phyloP scores from a whole-genome alignment of 306 rosid species.

The Vigna reflexopilosa region DNA sequence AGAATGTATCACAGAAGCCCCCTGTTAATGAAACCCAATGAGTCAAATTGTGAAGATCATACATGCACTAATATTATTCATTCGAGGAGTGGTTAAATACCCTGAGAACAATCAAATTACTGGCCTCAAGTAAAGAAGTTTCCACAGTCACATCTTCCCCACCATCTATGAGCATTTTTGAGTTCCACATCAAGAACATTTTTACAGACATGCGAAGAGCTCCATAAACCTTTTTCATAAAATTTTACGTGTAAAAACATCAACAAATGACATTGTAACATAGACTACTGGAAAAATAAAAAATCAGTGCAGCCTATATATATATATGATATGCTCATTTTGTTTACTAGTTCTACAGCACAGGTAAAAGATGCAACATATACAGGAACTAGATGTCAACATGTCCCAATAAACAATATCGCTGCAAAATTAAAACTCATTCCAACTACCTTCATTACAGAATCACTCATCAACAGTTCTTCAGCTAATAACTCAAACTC shows the following conservation, averaged over 20 bases:
- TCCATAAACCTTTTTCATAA: constrained; percentile 78
- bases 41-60: constrained; percentile 37
- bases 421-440: constrained; percentile 15
- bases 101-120: constrained; percentile 95
- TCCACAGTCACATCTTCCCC: constrained; percentile 85
- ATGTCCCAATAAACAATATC: constrained; percentile 28
- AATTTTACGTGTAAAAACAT: constrained; percentile 36
- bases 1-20: constrained; percentile 93
- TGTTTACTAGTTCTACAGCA: constrained; percentile 28
- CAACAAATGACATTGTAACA: constrained; percentile 1
- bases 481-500: constrained; percentile 98
- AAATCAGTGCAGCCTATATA: neutral
- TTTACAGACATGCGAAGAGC: constrained; percentile 98
- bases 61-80: constrained; percentile 43
- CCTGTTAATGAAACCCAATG: constrained; percentile 60
- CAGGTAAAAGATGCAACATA: constrained; percentile 31
- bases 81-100: constrained; percentile 55
- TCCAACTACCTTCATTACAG: constrained; percentile 79
- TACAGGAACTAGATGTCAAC: constrained; percentile 19
- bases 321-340: neutral
- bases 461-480: constrained; percentile 95
- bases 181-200: constrained; percentile 99
- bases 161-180: constrained; percentile 89
- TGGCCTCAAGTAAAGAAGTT: constrained; percentile 93
- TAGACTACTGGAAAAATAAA: constrained; percentile 1